Evolutionary conservation across 176 grass and related monocot species (phyloP).

Genomic region (Leersia perrieri): DNA sequence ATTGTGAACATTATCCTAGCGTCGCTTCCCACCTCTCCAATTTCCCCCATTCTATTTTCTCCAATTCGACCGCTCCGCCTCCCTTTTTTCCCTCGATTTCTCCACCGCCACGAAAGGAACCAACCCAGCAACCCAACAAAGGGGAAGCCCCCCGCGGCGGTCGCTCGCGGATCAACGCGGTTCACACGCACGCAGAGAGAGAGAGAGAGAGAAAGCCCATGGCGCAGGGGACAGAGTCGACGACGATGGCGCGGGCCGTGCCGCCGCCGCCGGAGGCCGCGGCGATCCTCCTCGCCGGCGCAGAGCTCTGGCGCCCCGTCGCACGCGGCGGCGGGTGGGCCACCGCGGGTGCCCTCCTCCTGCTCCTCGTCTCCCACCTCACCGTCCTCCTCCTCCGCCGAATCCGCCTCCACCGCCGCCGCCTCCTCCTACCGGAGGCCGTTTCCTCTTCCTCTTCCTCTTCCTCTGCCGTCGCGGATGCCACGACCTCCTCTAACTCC

Average conservation of each 20-base stretch:
- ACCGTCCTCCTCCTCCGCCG: conserved; percentile 41
- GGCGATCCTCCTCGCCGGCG: not conserved
- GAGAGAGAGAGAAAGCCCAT: too few relatives aligned
- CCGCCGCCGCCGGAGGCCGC: not conserved
- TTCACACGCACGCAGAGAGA: too few relatives aligned
- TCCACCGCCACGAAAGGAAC: conserved; percentile 21
- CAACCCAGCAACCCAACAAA: not conserved
- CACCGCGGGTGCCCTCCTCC: conserved; percentile 51
- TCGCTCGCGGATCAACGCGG: not conserved
- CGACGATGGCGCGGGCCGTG: not conserved
- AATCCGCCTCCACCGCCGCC: conserved; percentile 32
- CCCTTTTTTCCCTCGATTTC: not conserved
- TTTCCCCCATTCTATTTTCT: not conserved
- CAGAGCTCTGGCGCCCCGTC: conserved; percentile 46
- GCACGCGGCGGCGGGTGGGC: conserved; percentile 53
- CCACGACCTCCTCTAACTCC: not conserved
- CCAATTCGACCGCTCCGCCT: not conserved
- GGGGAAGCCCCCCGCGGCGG: not conserved
- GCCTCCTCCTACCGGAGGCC: not conserved
- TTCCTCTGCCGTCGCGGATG: not conserved
- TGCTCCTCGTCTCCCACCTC: conserved; percentile 45
- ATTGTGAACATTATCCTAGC: not conserved
- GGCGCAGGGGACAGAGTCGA: not conserved
- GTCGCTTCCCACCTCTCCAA: not conserved
- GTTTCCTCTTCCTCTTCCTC: not conserved